phyloP scores from a whole-genome alignment of 2,329 filamentous ascomycete genomes.

The Myotisia sp. region DNA sequence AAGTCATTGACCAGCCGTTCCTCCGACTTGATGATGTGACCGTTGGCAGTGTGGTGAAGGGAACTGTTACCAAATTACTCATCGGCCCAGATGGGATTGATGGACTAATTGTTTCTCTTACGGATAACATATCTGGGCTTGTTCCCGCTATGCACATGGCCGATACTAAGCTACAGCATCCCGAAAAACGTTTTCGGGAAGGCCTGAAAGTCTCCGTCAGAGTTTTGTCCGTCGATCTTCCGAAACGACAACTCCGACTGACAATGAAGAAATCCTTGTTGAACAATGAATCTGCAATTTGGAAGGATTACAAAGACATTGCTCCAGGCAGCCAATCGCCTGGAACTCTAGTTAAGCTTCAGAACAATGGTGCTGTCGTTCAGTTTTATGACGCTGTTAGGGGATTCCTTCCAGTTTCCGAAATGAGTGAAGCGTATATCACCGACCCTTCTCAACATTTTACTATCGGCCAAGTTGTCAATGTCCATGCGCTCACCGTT shows the following conservation, averaged over 20 bases:
- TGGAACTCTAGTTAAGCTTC: conserved; percentile 73
- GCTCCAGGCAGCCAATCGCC: conserved; percentile 61
- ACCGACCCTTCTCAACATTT: conserved; percentile 82
- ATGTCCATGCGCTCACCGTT: conserved; percentile 71
- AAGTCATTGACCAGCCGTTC: conserved; percentile 72
- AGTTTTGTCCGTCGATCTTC: conserved; percentile 63
- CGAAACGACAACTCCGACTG: conserved; percentile 65
- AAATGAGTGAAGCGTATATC: conserved; percentile 98
- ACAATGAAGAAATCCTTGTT: conserved; percentile 91
- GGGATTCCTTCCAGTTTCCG: conserved; percentile 79
- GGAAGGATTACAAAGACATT: conserved; percentile 64
- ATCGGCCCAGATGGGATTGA: conserved; percentile 63
- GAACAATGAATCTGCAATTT: conserved; percentile 69
- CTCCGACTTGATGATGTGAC: conserved; percentile 82
- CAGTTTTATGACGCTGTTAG: conserved; percentile 78
- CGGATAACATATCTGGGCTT: conserved; percentile 76
- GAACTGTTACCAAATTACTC: conserved; percentile 71
- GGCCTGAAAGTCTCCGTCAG: conserved; percentile 72
- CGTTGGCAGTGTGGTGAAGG: conserved; percentile 65
- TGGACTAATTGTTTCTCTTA: conserved; percentile 68
- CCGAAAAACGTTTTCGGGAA: conserved; percentile 90
- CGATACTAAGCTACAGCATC: conserved; percentile 74
- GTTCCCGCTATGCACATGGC: conserved; percentile 80
- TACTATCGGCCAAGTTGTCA: conserved; percentile 77
- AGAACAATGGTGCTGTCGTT: conserved; percentile 66